Conservation (phyloP, 768 basidiomycete species). For the Suillus brevipes region DNA sequence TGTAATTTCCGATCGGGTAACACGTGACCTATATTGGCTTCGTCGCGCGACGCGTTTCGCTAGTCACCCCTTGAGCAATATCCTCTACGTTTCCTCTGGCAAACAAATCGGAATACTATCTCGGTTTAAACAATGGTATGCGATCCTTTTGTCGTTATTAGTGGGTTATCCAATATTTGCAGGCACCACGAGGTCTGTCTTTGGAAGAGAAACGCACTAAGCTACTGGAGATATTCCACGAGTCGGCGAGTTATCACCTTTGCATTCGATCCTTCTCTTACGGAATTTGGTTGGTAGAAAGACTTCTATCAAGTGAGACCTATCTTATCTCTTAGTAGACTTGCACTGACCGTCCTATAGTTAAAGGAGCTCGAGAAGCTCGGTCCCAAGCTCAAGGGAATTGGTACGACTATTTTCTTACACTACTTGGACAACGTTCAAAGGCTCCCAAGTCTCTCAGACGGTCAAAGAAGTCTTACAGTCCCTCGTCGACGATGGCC, state of each 20-base stretch:
- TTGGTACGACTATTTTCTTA: conserved; percentile 50
- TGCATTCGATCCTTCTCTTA: conserved; percentile 4
- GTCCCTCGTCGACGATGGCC: conserved; percentile 81
- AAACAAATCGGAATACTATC: background rate
- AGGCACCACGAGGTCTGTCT: conserved; percentile 85
- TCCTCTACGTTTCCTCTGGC: conserved; percentile 5
- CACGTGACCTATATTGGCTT: conserved; percentile 19
- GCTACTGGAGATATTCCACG: conserved; percentile 90
- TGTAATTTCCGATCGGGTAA: background rate
- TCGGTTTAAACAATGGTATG: conserved; percentile 9
- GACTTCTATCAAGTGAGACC: conserved; percentile 72
- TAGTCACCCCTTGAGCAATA: background rate
- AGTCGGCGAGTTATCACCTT: conserved; percentile 53
- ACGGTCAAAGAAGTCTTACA: conserved; percentile 91
- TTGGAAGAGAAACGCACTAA: conserved; percentile 89
- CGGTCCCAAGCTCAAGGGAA: conserved; percentile 86
- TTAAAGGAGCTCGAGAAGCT: conserved; percentile 93
- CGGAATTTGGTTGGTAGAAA: conserved; percentile 46
- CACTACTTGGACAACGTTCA: background rate
- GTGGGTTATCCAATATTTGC: conserved; percentile 6
- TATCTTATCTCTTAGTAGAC: background rate
- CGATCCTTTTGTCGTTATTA: background rate
- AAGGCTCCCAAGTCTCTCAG: conserved; percentile 64
- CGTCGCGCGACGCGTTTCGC: conserved; percentile 9
- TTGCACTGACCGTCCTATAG: conserved; percentile 33